Evolutionary conservation across 768 basidiomycete species (phyloP).

Genomic region (Mycena rosella): DNA sequence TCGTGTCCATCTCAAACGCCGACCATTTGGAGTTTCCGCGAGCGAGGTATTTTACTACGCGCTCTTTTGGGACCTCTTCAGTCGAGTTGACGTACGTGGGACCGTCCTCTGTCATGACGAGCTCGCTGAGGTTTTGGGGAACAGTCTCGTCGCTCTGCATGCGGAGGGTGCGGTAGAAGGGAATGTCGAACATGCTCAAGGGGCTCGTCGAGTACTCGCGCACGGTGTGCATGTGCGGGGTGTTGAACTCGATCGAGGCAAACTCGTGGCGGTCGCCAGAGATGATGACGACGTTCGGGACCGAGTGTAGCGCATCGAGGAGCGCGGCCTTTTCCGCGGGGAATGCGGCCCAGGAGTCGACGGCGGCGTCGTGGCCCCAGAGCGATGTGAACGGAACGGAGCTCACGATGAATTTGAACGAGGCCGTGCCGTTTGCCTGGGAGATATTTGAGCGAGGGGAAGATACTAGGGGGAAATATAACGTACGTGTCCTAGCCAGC

Average conservation of each 20-base stretch:
- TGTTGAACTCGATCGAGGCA: slow-evolving; percentile 73
- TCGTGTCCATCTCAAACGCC: slow-evolving; percentile 77
- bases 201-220: slow-evolving; percentile 80
- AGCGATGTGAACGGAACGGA: slow-evolving; percentile 83
- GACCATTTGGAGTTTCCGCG: slow-evolving; percentile 81
- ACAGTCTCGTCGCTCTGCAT: slow-evolving; percentile 59
- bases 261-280: slow-evolving; percentile 87
- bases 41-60: slow-evolving; percentile 70
- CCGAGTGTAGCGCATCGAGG: slow-evolving; percentile 68
- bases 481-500: slow-evolving; percentile 71
- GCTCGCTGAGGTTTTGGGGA: slow-evolving; percentile 46
- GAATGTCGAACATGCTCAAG: slow-evolving; percentile 77
- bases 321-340: slow-evolving; percentile 69
- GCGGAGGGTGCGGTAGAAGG: slow-evolving; percentile 66
- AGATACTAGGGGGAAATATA: background rate
- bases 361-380: slow-evolving; percentile 72
- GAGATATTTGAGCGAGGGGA: background rate
- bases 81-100: slow-evolving; percentile 39
- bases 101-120: slow-evolving; percentile 43
- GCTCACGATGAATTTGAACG: slow-evolving; percentile 83
- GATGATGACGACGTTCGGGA: slow-evolving; percentile 78
- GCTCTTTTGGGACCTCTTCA: slow-evolving; percentile 64
- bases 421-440: slow-evolving; percentile 75
- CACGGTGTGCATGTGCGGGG: slow-evolving; percentile 55
- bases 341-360: slow-evolving; percentile 81